Evolutionary conservation across 2,329 filamentous ascomycete genomes (phyloP), one percentile per base, ranked within the genome.

Genomic region (Sporothrix variecibatus): DNA sequence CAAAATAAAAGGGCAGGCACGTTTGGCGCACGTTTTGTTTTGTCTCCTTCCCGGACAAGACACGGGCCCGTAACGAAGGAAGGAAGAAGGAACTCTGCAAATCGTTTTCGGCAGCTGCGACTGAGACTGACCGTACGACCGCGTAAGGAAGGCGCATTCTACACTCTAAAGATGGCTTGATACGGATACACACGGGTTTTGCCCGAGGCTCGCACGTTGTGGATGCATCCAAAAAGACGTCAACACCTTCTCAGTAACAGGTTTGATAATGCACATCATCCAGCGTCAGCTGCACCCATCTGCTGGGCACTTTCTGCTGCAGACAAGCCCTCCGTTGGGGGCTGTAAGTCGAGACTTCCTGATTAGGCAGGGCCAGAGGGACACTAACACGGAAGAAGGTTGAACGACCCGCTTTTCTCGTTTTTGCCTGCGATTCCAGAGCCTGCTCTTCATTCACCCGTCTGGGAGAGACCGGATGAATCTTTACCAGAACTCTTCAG

Each of bases 131-230:
- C n/a, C n/a, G n/a, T n/a, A n/a, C n/a, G 12, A 2, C 51, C 64
- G 12, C 11, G 3, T 6, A 17, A 31, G n/a, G 43, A 49, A 51
- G 43, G 65, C 31, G 43, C 65, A 20, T 3, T 20, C 15, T 20
- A 20, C 23, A 4, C n/a, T 11, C 2, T 8, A 8, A 8, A 23
- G 4, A 67, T 23, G 67, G 67, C 67, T 70, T 34, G 49, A 56
- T 43, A 70, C 67, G 49, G 67, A 56, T 70, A 70, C 67, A 58
- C 28, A 56, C 67, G 67, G 67, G 28, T n/a, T 53, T 70, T 51
- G 26, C 3, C 17, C 43, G 43, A 51, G 62, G 62, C 12, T 9
- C 51, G n/a, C 58, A 31, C n/a, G 26, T 15, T 34, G 65, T 68
- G 65, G 65, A 51, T 68, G 65, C 65, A 49, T 20, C 15, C 43